Conservation (phyloP, 106 monocot species). For the Dioscorea dumetorum region DNA sequence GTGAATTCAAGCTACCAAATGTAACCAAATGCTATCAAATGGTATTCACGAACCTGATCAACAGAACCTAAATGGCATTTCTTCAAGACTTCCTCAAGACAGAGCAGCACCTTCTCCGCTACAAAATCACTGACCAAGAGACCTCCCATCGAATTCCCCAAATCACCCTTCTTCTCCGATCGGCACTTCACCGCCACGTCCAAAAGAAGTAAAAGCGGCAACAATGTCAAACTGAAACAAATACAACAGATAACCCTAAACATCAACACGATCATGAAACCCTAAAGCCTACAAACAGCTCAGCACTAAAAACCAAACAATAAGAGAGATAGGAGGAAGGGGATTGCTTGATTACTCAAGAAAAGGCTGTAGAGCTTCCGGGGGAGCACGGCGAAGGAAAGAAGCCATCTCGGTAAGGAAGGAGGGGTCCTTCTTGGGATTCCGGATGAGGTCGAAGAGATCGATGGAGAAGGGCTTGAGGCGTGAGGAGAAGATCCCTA, state of each 20-base stretch:
- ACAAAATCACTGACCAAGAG: slow-evolving; percentile 48
- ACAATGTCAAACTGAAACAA: slow-evolving; percentile 57
- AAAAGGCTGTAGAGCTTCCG: slow-evolving; percentile 47
- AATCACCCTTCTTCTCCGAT: slow-evolving; percentile 22
- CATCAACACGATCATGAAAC: too few relatives aligned
- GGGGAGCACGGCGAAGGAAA: slow-evolving; percentile 58
- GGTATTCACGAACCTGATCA: neutral
- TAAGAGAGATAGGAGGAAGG: neutral
- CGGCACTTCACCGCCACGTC: slow-evolving; percentile 66
- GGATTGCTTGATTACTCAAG: slow-evolving; percentile 44
- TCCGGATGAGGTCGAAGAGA: slow-evolving; percentile 63
- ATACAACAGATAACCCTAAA: neutral
- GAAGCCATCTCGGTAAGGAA: slow-evolving; percentile 61
- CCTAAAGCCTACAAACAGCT: too few relatives aligned
- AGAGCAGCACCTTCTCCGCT: slow-evolving; percentile 56
- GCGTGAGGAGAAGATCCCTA: slow-evolving; percentile 38
- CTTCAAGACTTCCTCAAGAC: slow-evolving; percentile 62
- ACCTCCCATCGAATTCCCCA: neutral
- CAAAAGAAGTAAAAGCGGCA: slow-evolving; percentile 75
- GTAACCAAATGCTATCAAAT: too few relatives aligned
- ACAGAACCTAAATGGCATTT: slow-evolving; percentile 77
- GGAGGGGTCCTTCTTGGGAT: slow-evolving; percentile 38
- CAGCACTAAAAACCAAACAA: neutral
- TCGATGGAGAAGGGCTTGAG: slow-evolving; percentile 68
- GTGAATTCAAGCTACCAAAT: neutral